A percentile compares a stretch with the other conserved stretches of the same genome.
These are phyloP conservation scores for Trichoderma erinaceum DNA, from an alignment of 495 filamentous ascomycete genomes.

Conservation along the genomic window DNA sequence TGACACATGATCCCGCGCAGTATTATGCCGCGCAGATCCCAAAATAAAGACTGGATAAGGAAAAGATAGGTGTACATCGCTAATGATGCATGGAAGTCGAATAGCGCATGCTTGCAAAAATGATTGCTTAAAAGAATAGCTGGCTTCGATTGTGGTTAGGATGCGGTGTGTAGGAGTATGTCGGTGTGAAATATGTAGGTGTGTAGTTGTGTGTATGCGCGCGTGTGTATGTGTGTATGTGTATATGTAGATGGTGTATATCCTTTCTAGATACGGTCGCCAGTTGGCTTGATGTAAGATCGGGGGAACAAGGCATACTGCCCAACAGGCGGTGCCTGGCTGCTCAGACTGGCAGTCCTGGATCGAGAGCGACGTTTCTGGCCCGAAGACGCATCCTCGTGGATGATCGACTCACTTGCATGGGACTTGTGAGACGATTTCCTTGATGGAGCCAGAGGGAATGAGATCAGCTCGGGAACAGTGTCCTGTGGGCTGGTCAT, in stretches of 20 bases:
- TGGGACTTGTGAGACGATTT: constrained; percentile 16
- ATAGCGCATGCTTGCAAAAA: background rate
- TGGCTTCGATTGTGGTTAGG: background rate
- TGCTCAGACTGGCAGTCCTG: constrained; percentile 34
- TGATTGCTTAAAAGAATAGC: background rate
- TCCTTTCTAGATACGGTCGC: constrained; percentile 13
- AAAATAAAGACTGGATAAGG: background rate
- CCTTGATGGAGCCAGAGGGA: constrained; percentile 7
- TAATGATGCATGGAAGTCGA: constrained; percentile 5
- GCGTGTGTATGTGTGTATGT: background rate
- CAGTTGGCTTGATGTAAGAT: constrained; percentile 7
- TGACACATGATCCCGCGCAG: background rate
- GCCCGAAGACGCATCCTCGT: constrained; percentile 20
- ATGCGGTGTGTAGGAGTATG: background rate
- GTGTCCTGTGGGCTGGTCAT: background rate
- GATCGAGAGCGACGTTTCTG: constrained; percentile 26
- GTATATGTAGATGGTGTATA: background rate
- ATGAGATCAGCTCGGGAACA: constrained; percentile 8
- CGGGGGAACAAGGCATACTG: constrained; percentile 37
- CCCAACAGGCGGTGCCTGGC: constrained; percentile 31
- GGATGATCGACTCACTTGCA: constrained; percentile 21
- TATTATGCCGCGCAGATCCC: background rate
- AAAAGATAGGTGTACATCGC: background rate
- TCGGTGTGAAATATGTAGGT: background rate
- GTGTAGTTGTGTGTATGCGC: background rate